Evolutionary conservation across 2,329 filamentous ascomycete species (phyloP).

Genomic region (Paracorniculantispora psalliotae): DNA sequence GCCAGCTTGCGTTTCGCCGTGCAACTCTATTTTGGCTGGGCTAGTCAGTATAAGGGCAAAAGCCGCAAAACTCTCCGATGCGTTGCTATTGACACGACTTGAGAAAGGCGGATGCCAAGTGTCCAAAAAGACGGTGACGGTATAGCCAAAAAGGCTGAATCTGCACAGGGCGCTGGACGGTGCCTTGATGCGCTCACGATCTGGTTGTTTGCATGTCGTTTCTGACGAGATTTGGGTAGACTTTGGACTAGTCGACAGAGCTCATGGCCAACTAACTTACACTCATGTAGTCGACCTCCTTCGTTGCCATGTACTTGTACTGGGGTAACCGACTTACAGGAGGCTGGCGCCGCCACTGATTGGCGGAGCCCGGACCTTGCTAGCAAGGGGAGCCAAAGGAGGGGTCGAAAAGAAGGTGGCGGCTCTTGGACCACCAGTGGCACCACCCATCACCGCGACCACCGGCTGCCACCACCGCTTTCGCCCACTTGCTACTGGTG

Average conservation of each 20-base stretch:
- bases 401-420: constrained; percentile 4
- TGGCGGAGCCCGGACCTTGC: constrained; percentile 6
- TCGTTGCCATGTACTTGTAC: background rate
- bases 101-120: background rate
- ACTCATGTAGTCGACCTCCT: too few species aligned
- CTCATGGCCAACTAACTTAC: too few species aligned
- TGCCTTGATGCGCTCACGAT: too few species aligned
- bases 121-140: too few species aligned
- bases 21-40: constrained; percentile 6
- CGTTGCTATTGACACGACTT: too few species aligned
- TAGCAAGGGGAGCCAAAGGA: background rate
- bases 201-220: too few species aligned
- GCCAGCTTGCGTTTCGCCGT: constrained; percentile 7
- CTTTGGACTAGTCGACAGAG: too few species aligned
- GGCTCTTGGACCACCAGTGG: constrained; percentile 1
- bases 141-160: too few species aligned
- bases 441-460: background rate
- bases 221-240: too few species aligned
- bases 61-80: too few species aligned
- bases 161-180: too few species aligned
- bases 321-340: background rate
- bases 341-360: constrained; percentile 1
- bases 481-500: background rate
- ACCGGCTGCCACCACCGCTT: background rate
- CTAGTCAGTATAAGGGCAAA: background rate